Evolutionary conservation across 352 stramenopile genomes (phyloP).

Genomic region (Globisporangium takayamanum): DNA sequence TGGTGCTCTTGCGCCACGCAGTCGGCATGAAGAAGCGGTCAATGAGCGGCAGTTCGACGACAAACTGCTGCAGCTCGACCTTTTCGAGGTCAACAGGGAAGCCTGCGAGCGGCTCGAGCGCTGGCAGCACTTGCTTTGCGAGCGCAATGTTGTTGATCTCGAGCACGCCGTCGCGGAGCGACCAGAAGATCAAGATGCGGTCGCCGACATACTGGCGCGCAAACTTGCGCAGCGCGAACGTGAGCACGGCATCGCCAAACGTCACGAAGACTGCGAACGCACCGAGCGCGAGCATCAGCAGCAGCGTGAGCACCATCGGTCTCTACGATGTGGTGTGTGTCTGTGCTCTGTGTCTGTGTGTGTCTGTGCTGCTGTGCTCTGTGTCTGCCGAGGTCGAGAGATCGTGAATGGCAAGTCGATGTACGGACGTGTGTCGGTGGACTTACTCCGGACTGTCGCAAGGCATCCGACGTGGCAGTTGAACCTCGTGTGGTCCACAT

Average conservation of each 20-base stretch:
- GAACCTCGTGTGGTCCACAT: not conserved
- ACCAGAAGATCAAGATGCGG: constrained; percentile 59
- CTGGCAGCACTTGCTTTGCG: constrained; percentile 30
- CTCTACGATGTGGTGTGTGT: not conserved
- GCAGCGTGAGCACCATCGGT: constrained; percentile 25
- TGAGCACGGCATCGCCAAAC: constrained; percentile 59
- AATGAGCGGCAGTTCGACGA: constrained; percentile 49
- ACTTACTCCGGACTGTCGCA: too few relatives aligned
- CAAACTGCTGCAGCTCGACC: constrained; percentile 45
- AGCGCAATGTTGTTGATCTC: constrained; percentile 55
- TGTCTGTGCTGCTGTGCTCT: not conserved
- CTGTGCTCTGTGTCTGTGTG: not conserved
- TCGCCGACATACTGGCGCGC: constrained; percentile 37
- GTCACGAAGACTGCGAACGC: constrained; percentile 25
- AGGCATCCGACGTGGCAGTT: not conserved
- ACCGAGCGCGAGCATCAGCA: constrained; percentile 25
- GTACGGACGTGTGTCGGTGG: too few relatives aligned
- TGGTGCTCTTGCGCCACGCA: constrained; percentile 11
- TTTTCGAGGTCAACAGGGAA: constrained; percentile 62
- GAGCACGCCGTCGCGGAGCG: constrained; percentile 46
- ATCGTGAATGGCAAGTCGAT: not conserved
- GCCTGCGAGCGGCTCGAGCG: constrained; percentile 49
- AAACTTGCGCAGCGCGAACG: constrained; percentile 40
- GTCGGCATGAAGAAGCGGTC: constrained; percentile 21
- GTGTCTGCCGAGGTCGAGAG: not conserved